Evolutionary conservation across 2,329 filamentous ascomycete species (phyloP), one percentile per base, ranked within the genome.

Genomic region (Penicillium sp.): DNA sequence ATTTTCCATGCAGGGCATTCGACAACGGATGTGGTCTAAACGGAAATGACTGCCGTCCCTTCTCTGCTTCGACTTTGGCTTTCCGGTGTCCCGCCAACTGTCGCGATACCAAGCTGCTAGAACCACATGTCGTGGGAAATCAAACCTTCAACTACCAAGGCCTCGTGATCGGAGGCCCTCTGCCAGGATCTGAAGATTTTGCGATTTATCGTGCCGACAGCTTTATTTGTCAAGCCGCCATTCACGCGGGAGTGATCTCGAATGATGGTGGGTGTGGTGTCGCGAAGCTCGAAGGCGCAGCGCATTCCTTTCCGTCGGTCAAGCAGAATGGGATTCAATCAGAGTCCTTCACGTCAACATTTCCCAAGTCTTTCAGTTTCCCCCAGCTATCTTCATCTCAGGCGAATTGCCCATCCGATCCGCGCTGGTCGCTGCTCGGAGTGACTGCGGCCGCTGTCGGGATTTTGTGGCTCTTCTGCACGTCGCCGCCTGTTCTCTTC

Each of bases 331-430:
- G 89, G 54, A 92, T 98, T 63, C 77, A 80, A 31, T 96, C 92
- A 62, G 81, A 91, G 55, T 83, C 77, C 4, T 99, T 99, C 71
- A 85, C 92, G 62, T 94, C 92, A 0, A 92, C 91, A 64, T 99
- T 99, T 69, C 95, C 95, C 1, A 88, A 91, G 33, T 89, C 92
- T 0, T 97, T 91, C 73, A 86, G 85, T 18, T 98, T 99, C 66
- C 77, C 90, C 4, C 83, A 83, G 35, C 82, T 92, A 6, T 70
- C 74, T 7, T 71, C 76, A 1, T 72, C 76, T 14, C 76, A 79
- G 57, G 77, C 83, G 14, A 89, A 91, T 67, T 83, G 86, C 51
- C 88, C 91, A 16, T 82, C 83, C 55, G 95, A 98, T 73, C 84
- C 90, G 58, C 84, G 93, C 46, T 99, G 95, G 95, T 83, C 89